Conservation (phyloP, 2,329 filamentous ascomycete genomes). For the Polytolypa hystricis region DNA sequence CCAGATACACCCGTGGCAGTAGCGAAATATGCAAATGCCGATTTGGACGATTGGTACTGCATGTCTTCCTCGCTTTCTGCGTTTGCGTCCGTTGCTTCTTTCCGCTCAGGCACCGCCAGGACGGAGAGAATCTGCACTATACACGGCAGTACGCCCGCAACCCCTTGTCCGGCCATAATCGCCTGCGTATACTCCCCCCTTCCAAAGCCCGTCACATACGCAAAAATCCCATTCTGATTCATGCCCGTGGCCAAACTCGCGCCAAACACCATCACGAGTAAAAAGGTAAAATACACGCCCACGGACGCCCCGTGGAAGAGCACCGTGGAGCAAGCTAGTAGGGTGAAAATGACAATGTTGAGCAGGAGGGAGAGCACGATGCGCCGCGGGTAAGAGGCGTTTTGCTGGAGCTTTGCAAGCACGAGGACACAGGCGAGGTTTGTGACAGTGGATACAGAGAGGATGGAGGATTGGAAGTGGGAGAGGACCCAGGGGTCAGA, state of each 20-base stretch:
- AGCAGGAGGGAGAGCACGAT: constrained; percentile 68
- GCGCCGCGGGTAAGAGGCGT: constrained; percentile 77
- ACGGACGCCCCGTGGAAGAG: constrained; percentile 53
- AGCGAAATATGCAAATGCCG: constrained; percentile 84
- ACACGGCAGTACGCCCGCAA: constrained; percentile 82
- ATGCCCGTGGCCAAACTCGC: constrained; percentile 71
- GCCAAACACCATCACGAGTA: constrained; percentile 70
- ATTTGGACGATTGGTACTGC: constrained; percentile 45
- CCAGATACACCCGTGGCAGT: constrained; percentile 70
- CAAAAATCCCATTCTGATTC: constrained; percentile 88
- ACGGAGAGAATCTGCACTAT: constrained; percentile 80
- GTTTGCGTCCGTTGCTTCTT: constrained; percentile 25
- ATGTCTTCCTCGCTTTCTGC: constrained; percentile 17
- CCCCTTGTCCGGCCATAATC: constrained; percentile 87
- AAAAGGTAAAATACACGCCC: constrained; percentile 62
- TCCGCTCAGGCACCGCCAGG: constrained; percentile 47
- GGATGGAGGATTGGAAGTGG: constrained; percentile 83
- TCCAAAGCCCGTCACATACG: constrained; percentile 78
- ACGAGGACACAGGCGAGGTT: constrained; percentile 67
- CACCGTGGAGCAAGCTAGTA: constrained; percentile 71
- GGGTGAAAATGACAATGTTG: constrained; percentile 63
- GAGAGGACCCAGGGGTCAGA: constrained; percentile 58
- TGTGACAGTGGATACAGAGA: constrained; percentile 73
- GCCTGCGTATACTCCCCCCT: constrained; percentile 85
- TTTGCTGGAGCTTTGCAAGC: constrained; percentile 67